Evolutionary conservation across 169 alveolate genomes (phyloP), one percentile per base, ranked within the genome.

Genomic region (Eimeria tenella): DNA sequence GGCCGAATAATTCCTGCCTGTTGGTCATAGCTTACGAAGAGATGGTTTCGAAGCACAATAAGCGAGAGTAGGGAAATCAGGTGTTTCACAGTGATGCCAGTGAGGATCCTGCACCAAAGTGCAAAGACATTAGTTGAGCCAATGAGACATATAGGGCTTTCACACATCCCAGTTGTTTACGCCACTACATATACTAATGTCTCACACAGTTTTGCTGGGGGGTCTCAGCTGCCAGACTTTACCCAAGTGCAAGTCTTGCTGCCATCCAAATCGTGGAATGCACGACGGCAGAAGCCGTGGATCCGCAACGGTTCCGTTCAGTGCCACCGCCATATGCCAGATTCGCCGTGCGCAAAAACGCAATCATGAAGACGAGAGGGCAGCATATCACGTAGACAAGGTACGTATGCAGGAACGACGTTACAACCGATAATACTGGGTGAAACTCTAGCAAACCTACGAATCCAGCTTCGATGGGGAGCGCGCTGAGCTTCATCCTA

Each of bases 361-460:
- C 62, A 53, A 84, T 70, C 91, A 84, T 84, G 31, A 84, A 84
- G 15, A 60, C 13, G 9, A 84, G 91, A 8, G 91, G 91, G 55
- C 91, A 84, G 17, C 79, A 60, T 4, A 84, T 49, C 25, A 84
- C 42, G 53, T 84, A 84, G 60, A 25, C 91, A 5, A 25, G 25
- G 86, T 55, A 90, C 17, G 89, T 79, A 86, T 90, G 94, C 19
- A 90, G 71, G 73, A 79, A 90, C 17, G 77, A 2, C 74, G 65
- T 25, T 1, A 90, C 91, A 19, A 79, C 7, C 5, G 94, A 90
- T 71, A 55, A 62, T n/a, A 52, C 4, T 17, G 91, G 70, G 31
- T 90, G 91, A n/a, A 79, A 90, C 77, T 65, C 79, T 15, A 50
- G n/a, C 83, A 90, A 23, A 4, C 94, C 94, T 21, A 90, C 84